Percentiles rank a stretch among this genome's conserved stretches.
These are phyloP conservation scores for Vitis cinerea DNA, from an alignment of 164 flowering plant genomes.

Conservation along the genomic window DNA sequence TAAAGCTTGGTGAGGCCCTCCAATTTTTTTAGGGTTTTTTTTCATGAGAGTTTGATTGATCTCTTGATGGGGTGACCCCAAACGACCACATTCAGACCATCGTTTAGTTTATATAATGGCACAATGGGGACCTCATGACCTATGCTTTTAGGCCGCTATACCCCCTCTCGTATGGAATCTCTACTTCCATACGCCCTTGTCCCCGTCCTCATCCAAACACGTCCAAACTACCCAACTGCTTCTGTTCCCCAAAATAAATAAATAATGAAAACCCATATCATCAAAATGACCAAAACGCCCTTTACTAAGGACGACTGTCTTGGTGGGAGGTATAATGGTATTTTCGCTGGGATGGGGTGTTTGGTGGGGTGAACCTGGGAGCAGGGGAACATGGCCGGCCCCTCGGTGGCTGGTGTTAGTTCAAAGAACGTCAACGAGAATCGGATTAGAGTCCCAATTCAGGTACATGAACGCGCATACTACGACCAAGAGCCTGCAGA, in stretches of 20 bases:
- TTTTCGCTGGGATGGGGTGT: background rate
- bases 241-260: background rate
- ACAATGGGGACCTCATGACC: background rate
- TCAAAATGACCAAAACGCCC: background rate
- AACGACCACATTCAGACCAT: slow-evolving; percentile 2
- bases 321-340: background rate
- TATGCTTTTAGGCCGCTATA: background rate
- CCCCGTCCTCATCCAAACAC: background rate
- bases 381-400: slow-evolving; percentile 5
- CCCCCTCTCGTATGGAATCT: background rate
- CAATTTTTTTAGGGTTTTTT: no score
- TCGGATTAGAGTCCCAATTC: background rate
- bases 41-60: no score
- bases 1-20: background rate
- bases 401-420: background rate
- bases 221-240: background rate
- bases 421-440: slow-evolving; percentile 13
- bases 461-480: slow-evolving; percentile 13
- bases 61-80: background rate
- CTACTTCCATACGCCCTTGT: background rate
- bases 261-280: background rate
- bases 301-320: background rate
- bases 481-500: background rate
- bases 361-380: slow-evolving; percentile 7
- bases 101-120: background rate